Conservation (phyloP, 768 basidiomycete species). For the Rhodosporidiobolus odoratus region DNA sequence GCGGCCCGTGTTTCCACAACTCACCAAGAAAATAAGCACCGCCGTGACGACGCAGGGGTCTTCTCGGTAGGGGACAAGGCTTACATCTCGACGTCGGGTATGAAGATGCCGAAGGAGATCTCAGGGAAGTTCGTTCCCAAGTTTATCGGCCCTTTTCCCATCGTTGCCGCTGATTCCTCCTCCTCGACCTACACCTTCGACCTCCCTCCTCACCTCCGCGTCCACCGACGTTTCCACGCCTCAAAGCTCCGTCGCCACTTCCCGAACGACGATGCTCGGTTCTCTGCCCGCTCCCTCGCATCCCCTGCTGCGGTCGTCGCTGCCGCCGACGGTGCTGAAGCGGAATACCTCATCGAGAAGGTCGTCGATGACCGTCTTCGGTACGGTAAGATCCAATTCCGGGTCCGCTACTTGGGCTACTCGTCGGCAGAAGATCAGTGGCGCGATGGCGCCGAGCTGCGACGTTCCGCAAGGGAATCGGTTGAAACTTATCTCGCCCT, state of each 20-base stretch:
- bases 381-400: not conserved
- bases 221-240: not conserved
- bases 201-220: constrained; percentile 2
- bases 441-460: not conserved
- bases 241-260: constrained; percentile 10
- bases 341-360: constrained; percentile 7
- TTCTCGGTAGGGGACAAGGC: not conserved
- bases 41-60: not conserved
- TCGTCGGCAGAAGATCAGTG: constrained; percentile 1
- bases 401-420: constrained; percentile 10
- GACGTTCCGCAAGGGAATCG: not conserved
- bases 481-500: not conserved
- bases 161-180: not conserved
- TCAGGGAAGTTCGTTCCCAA: constrained; percentile 6
- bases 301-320: not conserved
- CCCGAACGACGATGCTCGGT: constrained; percentile 12
- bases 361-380: not conserved
- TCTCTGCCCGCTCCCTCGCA: constrained; percentile 2
- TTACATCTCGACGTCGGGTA: not conserved
- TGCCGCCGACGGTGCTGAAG: not conserved
- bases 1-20: constrained; percentile 4
- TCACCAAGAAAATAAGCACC: constrained; percentile 3
- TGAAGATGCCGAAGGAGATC: not conserved
- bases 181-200: not conserved
- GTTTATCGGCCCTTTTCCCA: constrained; percentile 3